A percentile compares a stretch with the other conserved stretches of the same genome.
Evolutionary conservation across 345 rosid species (phyloP).

Genomic region (Rhodamnia argentea): DNA sequence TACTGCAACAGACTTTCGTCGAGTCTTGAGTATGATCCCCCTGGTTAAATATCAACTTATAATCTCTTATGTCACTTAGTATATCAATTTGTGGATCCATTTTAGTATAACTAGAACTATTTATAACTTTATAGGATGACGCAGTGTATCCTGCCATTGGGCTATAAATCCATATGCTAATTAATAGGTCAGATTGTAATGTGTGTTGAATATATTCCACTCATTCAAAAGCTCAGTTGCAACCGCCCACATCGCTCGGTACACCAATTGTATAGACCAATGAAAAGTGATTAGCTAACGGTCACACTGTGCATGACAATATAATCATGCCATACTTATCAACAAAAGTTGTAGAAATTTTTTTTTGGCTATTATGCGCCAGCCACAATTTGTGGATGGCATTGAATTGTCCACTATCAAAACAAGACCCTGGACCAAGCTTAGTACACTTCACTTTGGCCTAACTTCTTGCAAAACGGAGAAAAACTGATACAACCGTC

Average conservation of each 20-base stretch:
- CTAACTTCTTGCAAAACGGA: not conserved
- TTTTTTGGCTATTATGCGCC: too few relatives aligned
- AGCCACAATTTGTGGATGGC: too few relatives aligned
- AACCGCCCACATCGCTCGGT: not conserved
- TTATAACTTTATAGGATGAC: not conserved
- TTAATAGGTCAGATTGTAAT: not conserved
- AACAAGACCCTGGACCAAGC: too few relatives aligned
- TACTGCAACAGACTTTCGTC: not conserved
- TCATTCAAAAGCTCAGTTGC: not conserved
- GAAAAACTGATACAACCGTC: not conserved
- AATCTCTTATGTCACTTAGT: not conserved
- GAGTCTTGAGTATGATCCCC: not conserved
- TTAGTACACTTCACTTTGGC: not conserved
- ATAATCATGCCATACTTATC: too few relatives aligned
- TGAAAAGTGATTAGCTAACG: not conserved
- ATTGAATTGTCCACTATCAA: too few relatives aligned
- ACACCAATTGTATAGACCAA: not conserved
- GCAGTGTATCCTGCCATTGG: not conserved
- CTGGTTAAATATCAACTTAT: not conserved
- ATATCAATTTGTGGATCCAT: not conserved
- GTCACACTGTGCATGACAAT: too few relatives aligned
- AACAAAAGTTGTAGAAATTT: too few relatives aligned
- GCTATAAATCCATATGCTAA: not conserved
- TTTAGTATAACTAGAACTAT: not conserved
- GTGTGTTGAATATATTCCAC: not conserved